These are phyloP conservation scores for Lumnitzera racemosa DNA, from an alignment of 345 rosid genomes.

Conservation along the genomic window DNA sequence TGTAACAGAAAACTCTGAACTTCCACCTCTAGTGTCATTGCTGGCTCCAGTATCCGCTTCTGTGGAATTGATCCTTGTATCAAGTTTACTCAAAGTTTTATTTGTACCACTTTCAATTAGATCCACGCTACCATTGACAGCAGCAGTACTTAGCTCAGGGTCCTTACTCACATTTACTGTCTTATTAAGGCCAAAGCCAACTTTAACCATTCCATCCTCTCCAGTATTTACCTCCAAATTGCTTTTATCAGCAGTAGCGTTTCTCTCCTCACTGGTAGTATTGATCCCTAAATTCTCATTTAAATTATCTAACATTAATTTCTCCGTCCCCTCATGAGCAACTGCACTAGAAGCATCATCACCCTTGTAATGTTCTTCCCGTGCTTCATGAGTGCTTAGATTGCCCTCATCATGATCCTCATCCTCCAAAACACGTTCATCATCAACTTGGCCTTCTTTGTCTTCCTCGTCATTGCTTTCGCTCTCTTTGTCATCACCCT, in stretches of 20 bases:
- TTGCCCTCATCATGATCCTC: slow-evolving; percentile 32
- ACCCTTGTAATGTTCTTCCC: slow-evolving; percentile 73
- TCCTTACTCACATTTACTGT: slow-evolving; percentile 26
- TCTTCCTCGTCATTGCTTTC: slow-evolving; percentile 25
- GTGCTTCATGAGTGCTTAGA: slow-evolving; percentile 48
- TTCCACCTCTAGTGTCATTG: slow-evolving; percentile 14
- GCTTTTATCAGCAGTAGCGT: slow-evolving; percentile 15
- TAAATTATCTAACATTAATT: slow-evolving; percentile 27
- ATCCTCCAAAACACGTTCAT: slow-evolving; percentile 27
- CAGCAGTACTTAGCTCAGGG: background rate
- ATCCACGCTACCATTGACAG: slow-evolving; percentile 4
- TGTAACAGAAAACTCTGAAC: slow-evolving; percentile 14
- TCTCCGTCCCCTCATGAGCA: slow-evolving; percentile 56
- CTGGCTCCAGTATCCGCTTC: slow-evolving; percentile 25
- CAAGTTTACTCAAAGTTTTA: slow-evolving; percentile 8
- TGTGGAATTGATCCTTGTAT: slow-evolving; percentile 13
- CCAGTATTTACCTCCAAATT: slow-evolving; percentile 21
- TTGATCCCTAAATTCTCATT: slow-evolving; percentile 18
- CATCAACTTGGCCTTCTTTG: slow-evolving; percentile 25
- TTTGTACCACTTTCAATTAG: slow-evolving; percentile 4
- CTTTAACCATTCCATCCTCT: slow-evolving; percentile 18
- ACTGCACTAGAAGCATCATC: slow-evolving; percentile 99
- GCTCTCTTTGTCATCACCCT: slow-evolving; percentile 28
- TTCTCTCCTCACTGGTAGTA: slow-evolving; percentile 15
- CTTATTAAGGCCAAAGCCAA: slow-evolving; percentile 7